Percentiles rank a stretch among this genome's conserved stretches.
Evolutionary conservation across 495 filamentous ascomycete genomes (phyloP).

Genomic region (Wilcoxina mikolae): DNA sequence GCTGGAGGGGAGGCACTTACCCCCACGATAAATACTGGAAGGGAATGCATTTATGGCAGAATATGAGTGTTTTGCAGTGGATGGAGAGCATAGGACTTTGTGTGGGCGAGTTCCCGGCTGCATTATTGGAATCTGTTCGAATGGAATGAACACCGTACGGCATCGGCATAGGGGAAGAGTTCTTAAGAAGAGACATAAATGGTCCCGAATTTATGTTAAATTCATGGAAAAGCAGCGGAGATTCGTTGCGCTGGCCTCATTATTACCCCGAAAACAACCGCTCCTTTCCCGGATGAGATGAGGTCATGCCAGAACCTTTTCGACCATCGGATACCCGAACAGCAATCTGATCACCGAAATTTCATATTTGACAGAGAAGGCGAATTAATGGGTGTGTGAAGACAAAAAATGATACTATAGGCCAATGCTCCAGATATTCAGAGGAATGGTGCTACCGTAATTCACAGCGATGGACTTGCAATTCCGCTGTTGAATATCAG

Average conservation of each 20-base stretch:
- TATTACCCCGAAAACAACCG: constrained; percentile 12
- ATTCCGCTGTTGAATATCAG: no score
- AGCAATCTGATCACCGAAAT: no score
- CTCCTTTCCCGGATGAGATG: constrained; percentile 18
- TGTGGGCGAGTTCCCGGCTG: constrained; percentile 7
- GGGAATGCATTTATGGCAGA: constrained; percentile 65
- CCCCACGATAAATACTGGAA: constrained; percentile 48
- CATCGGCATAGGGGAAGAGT: constrained; percentile 5
- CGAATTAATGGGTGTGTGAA: no score
- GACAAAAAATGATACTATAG: no score
- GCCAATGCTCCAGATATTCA: constrained; percentile 15
- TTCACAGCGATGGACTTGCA: constrained; percentile 19
- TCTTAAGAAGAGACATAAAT: constrained; percentile 24
- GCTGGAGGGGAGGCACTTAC: constrained; percentile 54
- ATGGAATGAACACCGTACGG: constrained; percentile 13
- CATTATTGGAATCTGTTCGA: no score
- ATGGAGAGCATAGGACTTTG: background rate
- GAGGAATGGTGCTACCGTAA: constrained; percentile 18
- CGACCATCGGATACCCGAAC: no score
- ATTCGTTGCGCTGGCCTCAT: constrained; percentile 3
- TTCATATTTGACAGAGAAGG: no score
- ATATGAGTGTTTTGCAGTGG: constrained; percentile 33
- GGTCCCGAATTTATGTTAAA: constrained; percentile 12
- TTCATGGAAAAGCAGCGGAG: constrained; percentile 20
- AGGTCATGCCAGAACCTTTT: no score